Base-by-base conservation (phyloP, 257 asterid genomes). In the Eustoma russellianum region DNA sequence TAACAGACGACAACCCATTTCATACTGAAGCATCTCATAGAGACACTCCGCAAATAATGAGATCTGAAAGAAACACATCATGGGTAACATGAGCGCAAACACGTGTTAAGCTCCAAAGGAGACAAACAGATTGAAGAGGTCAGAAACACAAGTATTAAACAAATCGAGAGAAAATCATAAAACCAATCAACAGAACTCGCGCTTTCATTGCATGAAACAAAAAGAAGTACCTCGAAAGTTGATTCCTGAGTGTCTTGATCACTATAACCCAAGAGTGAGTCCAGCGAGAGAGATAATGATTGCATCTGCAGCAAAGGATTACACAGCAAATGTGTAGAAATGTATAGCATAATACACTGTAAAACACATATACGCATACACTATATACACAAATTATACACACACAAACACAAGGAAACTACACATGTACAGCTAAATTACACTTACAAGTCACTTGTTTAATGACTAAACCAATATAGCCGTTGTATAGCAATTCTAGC, bases 1-100 rank as follows among this genome's bases (percentile, higher is more conserved):
- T 64, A 88, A 70, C 52, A 92, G 83, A 28, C 97, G 84, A 63
- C 78, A 74, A 48, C 93, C 98, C 98, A 92, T 92, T 73, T 81
- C 81, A 55, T 75, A 82, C 65, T 91, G 93, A 65, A 92, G 93
- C 95, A 92, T 83, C 78, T 92, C 98, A 68, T 80, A 76, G 41
- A 92, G 67, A 66, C 93, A 69, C 67, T 92, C 98, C 0, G 95
- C 97, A 73, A 92, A 85, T 63, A 92, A 55, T 18, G 97, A 92
- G 56, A 92, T 68, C 98, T 92, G 80, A 74, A 73, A 57, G 18
- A 65, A 57, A 38, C 43, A 38, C 30, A 24, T 4, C 30, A 24
- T 24, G 28, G 57, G 38, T 50, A 8, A 33, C 53, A 6, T 48
- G 46, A 17, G 52, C 14, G 43, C 19, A 51, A 10, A n/a, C 14